These are phyloP conservation scores for Vararia minispora DNA, from an alignment of 768 basidiomycete genomes.

Conservation along the genomic window DNA sequence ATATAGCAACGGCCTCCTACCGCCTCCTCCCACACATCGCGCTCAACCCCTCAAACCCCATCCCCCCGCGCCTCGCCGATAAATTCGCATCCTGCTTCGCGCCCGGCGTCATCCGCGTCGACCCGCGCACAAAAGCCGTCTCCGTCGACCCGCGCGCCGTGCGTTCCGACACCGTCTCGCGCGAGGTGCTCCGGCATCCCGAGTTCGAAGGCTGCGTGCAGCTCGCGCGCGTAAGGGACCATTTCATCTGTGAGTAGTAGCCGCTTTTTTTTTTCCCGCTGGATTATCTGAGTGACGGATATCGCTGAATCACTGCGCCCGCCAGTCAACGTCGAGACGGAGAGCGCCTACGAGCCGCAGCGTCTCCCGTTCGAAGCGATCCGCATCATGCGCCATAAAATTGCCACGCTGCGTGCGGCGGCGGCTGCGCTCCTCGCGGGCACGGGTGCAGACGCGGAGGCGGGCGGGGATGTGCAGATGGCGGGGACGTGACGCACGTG, in stretches of 20 bases:
- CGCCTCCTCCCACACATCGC: slow-evolving; percentile 80
- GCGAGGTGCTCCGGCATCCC: slow-evolving; percentile 86
- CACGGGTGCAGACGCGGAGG: slow-evolving; percentile 11
- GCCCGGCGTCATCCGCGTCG: slow-evolving; percentile 61
- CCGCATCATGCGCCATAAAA: slow-evolving; percentile 73
- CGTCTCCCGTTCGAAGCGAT: slow-evolving; percentile 73
- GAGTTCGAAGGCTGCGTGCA: slow-evolving; percentile 82
- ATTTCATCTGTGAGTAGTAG: slow-evolving; percentile 72
- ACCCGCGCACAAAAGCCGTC: slow-evolving; percentile 45
- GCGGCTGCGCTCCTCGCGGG: slow-evolving; percentile 46
- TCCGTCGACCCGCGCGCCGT: slow-evolving; percentile 54
- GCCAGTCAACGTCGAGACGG: slow-evolving; percentile 81
- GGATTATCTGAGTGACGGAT: neutral
- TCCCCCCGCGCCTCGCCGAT: slow-evolving; percentile 63
- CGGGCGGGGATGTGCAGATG: slow-evolving; percentile 44
- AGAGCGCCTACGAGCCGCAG: slow-evolving; percentile 80
- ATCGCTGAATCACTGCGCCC: slow-evolving; percentile 5
- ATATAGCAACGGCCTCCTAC: slow-evolving; percentile 86
- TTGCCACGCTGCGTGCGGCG: slow-evolving; percentile 45
- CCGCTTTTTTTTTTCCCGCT: neutral
- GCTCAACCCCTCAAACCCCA: slow-evolving; percentile 56
- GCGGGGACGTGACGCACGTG: slow-evolving; percentile 20
- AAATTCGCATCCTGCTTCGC: slow-evolving; percentile 89
- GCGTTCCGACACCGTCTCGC: slow-evolving; percentile 78
- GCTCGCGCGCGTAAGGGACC: slow-evolving; percentile 79